phyloP scores from a whole-genome alignment of 495 filamentous ascomycete genomes.

The Zalerion maritima region DNA sequence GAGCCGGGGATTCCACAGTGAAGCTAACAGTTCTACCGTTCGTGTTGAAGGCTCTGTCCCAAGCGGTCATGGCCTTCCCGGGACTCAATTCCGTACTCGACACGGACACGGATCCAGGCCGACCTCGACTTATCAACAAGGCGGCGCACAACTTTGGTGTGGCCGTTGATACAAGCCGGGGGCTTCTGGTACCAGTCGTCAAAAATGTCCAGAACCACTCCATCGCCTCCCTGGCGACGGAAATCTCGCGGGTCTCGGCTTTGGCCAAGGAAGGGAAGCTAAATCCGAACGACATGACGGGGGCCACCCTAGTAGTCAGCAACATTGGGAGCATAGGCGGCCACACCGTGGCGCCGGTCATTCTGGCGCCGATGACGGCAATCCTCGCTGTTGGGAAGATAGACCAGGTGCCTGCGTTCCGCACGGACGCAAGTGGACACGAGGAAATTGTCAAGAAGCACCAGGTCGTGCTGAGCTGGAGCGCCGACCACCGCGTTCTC shows the following conservation, averaged over 20 bases:
- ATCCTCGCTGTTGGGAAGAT: neutral
- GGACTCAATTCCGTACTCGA: neutral
- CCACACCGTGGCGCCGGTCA: neutral
- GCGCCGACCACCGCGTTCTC: neutral
- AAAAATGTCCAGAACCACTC: neutral
- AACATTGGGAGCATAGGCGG: neutral
- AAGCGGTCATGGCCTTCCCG: too few species aligned
- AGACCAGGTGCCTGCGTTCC: neutral
- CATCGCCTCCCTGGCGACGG: neutral
- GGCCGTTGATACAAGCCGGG: neutral
- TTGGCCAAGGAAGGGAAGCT: neutral
- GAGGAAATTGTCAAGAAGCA: neutral
- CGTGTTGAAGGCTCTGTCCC: too few species aligned
- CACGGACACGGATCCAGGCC: neutral
- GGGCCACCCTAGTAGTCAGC: neutral
- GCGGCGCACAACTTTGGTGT: neutral
- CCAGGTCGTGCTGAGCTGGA: neutral
- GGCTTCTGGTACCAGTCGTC: neutral
- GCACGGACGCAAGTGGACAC: neutral
- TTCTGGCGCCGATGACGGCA: neutral
- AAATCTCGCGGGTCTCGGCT: neutral
- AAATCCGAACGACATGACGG: neutral
- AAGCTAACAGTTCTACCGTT: too few species aligned
- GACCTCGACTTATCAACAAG: neutral
- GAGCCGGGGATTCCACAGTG: too few species aligned